phyloP scores from a whole-genome alignment of 768 basidiomycete genomes.

The Tulasnella sp. region DNA sequence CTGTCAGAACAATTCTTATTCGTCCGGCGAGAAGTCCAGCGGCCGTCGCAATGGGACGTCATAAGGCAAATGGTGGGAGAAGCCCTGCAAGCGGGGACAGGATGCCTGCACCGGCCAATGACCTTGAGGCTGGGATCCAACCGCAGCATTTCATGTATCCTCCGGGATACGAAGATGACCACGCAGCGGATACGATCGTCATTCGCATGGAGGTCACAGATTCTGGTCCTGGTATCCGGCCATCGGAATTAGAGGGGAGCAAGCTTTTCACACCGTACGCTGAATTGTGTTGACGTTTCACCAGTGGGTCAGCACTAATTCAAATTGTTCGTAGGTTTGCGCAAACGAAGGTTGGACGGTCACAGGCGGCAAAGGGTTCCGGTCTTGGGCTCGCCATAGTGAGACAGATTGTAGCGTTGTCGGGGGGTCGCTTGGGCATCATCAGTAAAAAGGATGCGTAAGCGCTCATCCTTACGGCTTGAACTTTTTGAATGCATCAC shows the following conservation, averaged over 20 bases:
- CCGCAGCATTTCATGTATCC: background rate
- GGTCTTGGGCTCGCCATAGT: conserved; percentile 36
- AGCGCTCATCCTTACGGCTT: background rate
- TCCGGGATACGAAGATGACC: too few species aligned
- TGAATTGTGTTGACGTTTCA: too few species aligned
- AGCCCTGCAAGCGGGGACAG: background rate
- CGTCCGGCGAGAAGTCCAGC: background rate
- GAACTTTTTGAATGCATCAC: conserved; percentile 22
- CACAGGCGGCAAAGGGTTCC: conserved; percentile 34
- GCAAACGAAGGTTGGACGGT: conserved; percentile 35
- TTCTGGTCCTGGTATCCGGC: conserved; percentile 32
- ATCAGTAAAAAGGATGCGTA: background rate
- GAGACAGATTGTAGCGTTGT: conserved; percentile 34
- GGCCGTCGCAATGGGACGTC: background rate
- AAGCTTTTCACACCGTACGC: conserved; percentile 21
- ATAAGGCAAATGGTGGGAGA: background rate
- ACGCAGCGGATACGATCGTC: conserved; percentile 22
- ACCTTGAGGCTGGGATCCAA: background rate
- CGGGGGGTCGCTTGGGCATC: conserved; percentile 27
- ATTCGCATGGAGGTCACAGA: conserved; percentile 35
- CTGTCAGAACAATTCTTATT: background rate
- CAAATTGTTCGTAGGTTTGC: conserved; percentile 3
- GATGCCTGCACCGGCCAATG: background rate
- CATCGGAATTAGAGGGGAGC: conserved; percentile 2
- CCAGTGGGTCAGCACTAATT: too few species aligned